Percentiles rank a stretch among this genome's conserved stretches.
Evolutionary conservation across 148 eudicot genomes (phyloP).

Genomic region (Silene uniflora): DNA sequence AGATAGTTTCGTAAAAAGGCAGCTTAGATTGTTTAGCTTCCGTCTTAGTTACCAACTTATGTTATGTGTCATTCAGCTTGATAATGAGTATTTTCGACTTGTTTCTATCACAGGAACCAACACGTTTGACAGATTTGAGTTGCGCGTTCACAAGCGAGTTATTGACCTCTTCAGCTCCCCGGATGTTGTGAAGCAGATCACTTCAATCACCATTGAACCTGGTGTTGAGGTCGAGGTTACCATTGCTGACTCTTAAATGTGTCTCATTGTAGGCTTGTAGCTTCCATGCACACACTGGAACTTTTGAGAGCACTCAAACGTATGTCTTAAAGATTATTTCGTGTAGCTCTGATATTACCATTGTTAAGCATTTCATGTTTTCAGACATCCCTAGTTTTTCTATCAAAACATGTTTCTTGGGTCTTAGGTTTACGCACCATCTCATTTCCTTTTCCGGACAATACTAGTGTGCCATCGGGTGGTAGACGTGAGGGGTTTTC

Average conservation of each 20-base stretch:
- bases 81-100: no score
- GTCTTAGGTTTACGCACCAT: no score
- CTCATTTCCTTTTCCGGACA: no score
- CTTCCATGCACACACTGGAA: neutral
- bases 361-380: constrained; percentile 13
- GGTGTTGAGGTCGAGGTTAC: constrained; percentile 74
- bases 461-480: no score
- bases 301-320: constrained; percentile 20
- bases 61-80: no score
- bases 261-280: neutral
- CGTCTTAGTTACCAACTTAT: no score
- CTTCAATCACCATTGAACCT: constrained; percentile 58
- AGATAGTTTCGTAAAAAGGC: no score
- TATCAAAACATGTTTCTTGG: neutral
- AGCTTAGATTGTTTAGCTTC: no score
- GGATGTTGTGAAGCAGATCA: constrained; percentile 78
- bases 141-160: constrained; percentile 79
- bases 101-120: constrained; percentile 45
- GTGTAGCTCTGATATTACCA: constrained; percentile 8
- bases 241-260: constrained; percentile 57
- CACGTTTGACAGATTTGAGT: constrained; percentile 70
- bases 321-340: constrained; percentile 20
- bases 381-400: neutral
- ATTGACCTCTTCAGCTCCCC: constrained; percentile 84
- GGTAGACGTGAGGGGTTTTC: no score